Percentiles rank a stretch among this genome's conserved stretches.
phyloP scores from a whole-genome alignment of 345 rosid genomes.

The Jatropha curcas region DNA sequence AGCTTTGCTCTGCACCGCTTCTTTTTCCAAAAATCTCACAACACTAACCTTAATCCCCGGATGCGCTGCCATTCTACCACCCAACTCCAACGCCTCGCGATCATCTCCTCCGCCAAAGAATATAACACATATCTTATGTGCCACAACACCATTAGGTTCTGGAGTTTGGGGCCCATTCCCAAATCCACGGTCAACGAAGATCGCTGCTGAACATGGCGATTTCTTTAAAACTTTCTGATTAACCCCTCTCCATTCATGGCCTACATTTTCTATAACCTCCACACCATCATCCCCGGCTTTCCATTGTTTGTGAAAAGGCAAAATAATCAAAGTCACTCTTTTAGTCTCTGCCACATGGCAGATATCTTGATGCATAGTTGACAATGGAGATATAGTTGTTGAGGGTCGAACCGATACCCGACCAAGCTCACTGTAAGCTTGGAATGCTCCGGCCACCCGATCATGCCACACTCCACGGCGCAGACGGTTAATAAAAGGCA shows the following conservation, averaged over 20 bases:
- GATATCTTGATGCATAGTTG: slow-evolving; percentile 79
- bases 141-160: slow-evolving; percentile 16
- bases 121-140: slow-evolving; percentile 54
- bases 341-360: slow-evolving; percentile 76
- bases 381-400: slow-evolving; percentile 55
- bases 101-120: slow-evolving; percentile 88
- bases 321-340: slow-evolving; percentile 56
- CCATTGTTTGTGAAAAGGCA: slow-evolving; percentile 81
- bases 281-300: slow-evolving; percentile 45
- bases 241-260: slow-evolving; percentile 80
- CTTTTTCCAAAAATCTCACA: slow-evolving; percentile 46
- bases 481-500: slow-evolving; percentile 62
- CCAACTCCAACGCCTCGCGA: slow-evolving; percentile 69
- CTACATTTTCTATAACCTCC: slow-evolving; percentile 49
- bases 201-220: slow-evolving; percentile 74
- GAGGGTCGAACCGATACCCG: slow-evolving; percentile 61
- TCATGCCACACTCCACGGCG: slow-evolving; percentile 59
- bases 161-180: slow-evolving; percentile 41
- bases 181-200: slow-evolving; percentile 83
- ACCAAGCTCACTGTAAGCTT: slow-evolving; percentile 71
- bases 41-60: slow-evolving; percentile 58
- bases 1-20: slow-evolving; percentile 29
- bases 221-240: slow-evolving; percentile 66
- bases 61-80: slow-evolving; percentile 77
- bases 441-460: slow-evolving; percentile 55